phyloP scores from a whole-genome alignment of 2,329 filamentous ascomycete genomes.

The Xylariales sp. region DNA sequence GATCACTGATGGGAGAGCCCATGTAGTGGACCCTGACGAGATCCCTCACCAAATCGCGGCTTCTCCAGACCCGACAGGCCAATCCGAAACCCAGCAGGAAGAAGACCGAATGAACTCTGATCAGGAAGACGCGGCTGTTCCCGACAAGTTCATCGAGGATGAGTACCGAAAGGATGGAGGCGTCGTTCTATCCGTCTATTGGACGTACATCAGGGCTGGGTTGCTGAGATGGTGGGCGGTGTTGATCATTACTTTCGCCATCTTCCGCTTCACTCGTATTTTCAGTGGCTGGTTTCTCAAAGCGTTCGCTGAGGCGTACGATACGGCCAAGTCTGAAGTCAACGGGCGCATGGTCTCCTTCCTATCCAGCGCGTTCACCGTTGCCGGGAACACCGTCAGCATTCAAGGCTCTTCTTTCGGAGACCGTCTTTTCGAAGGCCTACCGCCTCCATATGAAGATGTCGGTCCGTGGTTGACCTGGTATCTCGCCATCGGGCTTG shows the following conservation, averaged over 20 bases:
- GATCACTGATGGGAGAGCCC: constrained; percentile 56
- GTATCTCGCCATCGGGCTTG: constrained; percentile 62
- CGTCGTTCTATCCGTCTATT: constrained; percentile 72
- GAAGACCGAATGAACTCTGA: constrained; percentile 27
- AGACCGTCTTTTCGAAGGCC: constrained; percentile 35
- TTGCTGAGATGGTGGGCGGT: constrained; percentile 67
- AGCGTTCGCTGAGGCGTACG: constrained; percentile 77
- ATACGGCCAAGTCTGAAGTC: constrained; percentile 19
- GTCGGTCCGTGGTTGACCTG: constrained; percentile 70
- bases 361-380: constrained; percentile 4
- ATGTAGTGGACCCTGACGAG: constrained; percentile 41
- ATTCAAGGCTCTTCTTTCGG: constrained; percentile 8
- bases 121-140: constrained; percentile 46
- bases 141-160: constrained; percentile 75
- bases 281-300: constrained; percentile 78
- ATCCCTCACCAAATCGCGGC: constrained; percentile 31
- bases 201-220: constrained; percentile 80
- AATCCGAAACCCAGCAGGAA: constrained; percentile 27
- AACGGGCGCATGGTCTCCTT: constrained; percentile 6
- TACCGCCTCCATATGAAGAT: constrained; percentile 64
- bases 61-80: constrained; percentile 18
- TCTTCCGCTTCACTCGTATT: constrained; percentile 62
- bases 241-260: constrained; percentile 56
- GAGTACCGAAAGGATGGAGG: constrained; percentile 70
- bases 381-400: background rate